Evolutionary conservation across 2,329 filamentous ascomycete genomes (phyloP).

Genomic region (Fusarium sarcochroum): DNA sequence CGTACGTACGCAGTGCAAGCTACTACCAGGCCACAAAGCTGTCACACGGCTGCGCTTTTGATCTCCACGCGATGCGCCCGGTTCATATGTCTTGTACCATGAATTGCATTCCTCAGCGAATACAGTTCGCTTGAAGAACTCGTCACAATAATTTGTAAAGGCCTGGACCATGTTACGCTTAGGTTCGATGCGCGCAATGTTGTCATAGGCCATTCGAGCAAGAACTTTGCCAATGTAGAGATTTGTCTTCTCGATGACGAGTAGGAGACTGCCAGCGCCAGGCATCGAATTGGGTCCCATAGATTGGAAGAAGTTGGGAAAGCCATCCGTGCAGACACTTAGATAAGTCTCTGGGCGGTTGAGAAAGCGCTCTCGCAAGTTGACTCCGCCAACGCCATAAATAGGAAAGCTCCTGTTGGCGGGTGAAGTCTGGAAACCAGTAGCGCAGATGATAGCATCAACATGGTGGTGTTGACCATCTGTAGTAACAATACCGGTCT

Average conservation of each 20-base stretch:
- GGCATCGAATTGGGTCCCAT: conserved; percentile 26
- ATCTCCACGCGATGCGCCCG: conserved; percentile 8
- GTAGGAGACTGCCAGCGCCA: neutral
- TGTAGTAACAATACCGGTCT: neutral
- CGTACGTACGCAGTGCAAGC: conserved; percentile 16
- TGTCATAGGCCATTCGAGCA: conserved; percentile 15
- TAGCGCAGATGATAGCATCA: conserved; percentile 9
- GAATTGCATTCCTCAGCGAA: conserved; percentile 26
- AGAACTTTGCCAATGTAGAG: conserved; percentile 13
- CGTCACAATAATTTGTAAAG: conserved; percentile 11
- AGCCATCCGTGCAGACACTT: conserved; percentile 22
- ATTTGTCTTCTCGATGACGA: conserved; percentile 22
- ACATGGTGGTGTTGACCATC: conserved; percentile 10
- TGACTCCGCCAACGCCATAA: neutral
- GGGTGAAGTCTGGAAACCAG: conserved; percentile 23
- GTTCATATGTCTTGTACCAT: conserved; percentile 25
- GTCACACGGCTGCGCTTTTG: conserved; percentile 11
- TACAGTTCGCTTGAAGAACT: conserved; percentile 11
- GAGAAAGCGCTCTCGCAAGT: conserved; percentile 19
- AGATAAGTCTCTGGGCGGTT: conserved; percentile 26
- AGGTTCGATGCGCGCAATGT: conserved; percentile 10
- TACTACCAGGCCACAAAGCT: conserved; percentile 19
- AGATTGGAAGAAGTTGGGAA: conserved; percentile 26
- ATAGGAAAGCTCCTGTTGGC: conserved; percentile 21
- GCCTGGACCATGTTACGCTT: neutral